Evolutionary conservation across 2,329 filamentous ascomycete species (phyloP), one percentile per base, ranked within the genome.

Genomic region (Cercospora beticola): DNA sequence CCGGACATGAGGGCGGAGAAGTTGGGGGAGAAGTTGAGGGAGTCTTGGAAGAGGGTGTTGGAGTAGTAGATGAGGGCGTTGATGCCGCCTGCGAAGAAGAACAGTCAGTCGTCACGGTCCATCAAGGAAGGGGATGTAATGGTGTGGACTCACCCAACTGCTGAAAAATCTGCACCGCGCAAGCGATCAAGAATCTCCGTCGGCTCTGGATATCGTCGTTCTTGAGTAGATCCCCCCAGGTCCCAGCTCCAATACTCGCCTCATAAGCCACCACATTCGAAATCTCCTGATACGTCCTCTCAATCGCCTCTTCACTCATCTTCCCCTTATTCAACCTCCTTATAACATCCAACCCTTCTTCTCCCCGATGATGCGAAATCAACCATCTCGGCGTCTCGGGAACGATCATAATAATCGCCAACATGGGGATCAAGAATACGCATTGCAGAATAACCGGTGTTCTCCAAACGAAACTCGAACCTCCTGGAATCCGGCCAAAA

Each of bases 331-430:
- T 74, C 21, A 77, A 67, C 12, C 73, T 65, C n/a, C 68, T 65
- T n/a, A 76, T 69, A 9, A 82, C 79, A 4, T 75, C 70, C 0
- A 80, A 71, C 1, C 79, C 79, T 9, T 83, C 78, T 6, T 81
- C 80, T 1, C 76, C 69, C 0, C 78, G 77, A 43, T 80, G 76
- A 36, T 83, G 81, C 0, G 78, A 76, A 3, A 79, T 78, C 5
- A 84, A 68, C 81, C 82, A 84, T 23, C 82, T 76, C 0, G 82
- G 82, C 0, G 81, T 82, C 70, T 83, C 81, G 0, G 82, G 82
- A 6, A 83, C 77, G n/a, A 81, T 68, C 4, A 72, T 68, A 31
- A 82, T 72, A 21, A 83, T 75, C 7, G 76, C 49, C 10, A 82
- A 71, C 72, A 83, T 83, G 1, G 79, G 76, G 0, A 82, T 26